These are phyloP conservation scores for Reutealis trisperma DNA, from an alignment of 345 rosid genomes.

Conservation along the genomic window DNA sequence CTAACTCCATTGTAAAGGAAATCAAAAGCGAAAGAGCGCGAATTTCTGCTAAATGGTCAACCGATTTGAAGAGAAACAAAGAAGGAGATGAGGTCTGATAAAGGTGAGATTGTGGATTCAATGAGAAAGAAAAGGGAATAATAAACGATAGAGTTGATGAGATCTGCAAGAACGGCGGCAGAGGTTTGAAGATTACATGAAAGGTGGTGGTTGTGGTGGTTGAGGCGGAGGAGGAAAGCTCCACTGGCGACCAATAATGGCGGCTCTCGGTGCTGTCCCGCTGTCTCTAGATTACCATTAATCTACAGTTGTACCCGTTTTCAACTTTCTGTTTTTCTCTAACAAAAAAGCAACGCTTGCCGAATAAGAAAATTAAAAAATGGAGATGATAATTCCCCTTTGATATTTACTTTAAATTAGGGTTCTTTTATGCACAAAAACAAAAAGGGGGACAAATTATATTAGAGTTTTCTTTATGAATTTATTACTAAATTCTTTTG, in stretches of 20 bases:
- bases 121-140: neutral
- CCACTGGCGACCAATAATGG: neutral
- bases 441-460: no score
- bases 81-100: neutral
- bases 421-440: no score
- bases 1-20: constrained; percentile 7
- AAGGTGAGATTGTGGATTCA: neutral
- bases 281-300: neutral
- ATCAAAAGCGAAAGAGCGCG: neutral
- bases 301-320: no score
- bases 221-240: constrained; percentile 19
- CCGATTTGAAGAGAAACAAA: neutral
- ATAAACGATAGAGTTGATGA: neutral
- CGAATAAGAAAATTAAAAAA: no score
- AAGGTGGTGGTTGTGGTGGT: neutral
- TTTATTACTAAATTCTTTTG: no score
- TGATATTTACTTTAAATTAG: no score
- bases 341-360: no score
- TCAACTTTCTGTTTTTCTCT: no score
- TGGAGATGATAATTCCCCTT: no score
- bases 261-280: neutral
- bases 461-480: no score
- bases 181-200: neutral
- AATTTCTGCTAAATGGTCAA: neutral
- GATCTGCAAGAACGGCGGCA: neutral